These are phyloP conservation scores for Coemansia sp. DNA, from an alignment of 192 early-diverging fungal genomes.

Conservation along the genomic window DNA sequence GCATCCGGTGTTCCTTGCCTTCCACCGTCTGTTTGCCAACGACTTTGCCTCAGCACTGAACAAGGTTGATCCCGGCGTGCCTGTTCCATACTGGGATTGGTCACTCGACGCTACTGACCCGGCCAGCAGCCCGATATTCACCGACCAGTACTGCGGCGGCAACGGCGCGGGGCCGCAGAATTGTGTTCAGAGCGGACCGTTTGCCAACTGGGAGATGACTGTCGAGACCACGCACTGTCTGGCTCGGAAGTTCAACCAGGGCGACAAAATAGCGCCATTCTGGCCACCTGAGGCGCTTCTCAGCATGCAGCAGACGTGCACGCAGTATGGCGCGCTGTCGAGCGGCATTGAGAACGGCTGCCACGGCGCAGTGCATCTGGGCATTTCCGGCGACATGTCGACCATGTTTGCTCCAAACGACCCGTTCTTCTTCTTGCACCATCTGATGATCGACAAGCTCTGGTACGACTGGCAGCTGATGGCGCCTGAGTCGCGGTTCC, in stretches of 20 bases:
- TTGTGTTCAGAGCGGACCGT: slow-evolving; percentile 46
- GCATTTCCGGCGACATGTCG: slow-evolving; percentile 57
- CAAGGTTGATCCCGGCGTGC: slow-evolving; percentile 49
- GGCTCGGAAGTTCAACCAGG: slow-evolving; percentile 53
- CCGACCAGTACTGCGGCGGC: slow-evolving; percentile 55
- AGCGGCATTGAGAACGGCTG: slow-evolving; percentile 55
- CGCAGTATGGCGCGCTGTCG: slow-evolving; percentile 48
- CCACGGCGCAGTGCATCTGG: slow-evolving; percentile 56
- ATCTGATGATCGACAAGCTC: slow-evolving; percentile 64
- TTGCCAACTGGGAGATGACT: slow-evolving; percentile 47
- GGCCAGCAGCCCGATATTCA: slow-evolving; percentile 28
- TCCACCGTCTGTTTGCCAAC: slow-evolving; percentile 59
- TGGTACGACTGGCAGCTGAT: slow-evolving; percentile 62
- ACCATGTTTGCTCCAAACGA: slow-evolving; percentile 62
- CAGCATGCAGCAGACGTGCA: slow-evolving; percentile 46
- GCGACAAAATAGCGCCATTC: slow-evolving; percentile 47
- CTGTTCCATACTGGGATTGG: slow-evolving; percentile 59
- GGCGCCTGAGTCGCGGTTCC: slow-evolving; percentile 41
- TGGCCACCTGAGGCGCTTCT: slow-evolving; percentile 54
- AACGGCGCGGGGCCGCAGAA: slow-evolving; percentile 35
- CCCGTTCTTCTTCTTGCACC: slow-evolving; percentile 67
- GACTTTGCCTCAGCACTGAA: slow-evolving; percentile 57
- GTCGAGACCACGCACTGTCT: slow-evolving; percentile 46
- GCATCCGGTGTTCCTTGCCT: slow-evolving; percentile 54
- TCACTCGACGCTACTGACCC: slow-evolving; percentile 53